Conservation (phyloP, 495 filamentous ascomycete genomes). For the Tuber umbilicatum region DNA sequence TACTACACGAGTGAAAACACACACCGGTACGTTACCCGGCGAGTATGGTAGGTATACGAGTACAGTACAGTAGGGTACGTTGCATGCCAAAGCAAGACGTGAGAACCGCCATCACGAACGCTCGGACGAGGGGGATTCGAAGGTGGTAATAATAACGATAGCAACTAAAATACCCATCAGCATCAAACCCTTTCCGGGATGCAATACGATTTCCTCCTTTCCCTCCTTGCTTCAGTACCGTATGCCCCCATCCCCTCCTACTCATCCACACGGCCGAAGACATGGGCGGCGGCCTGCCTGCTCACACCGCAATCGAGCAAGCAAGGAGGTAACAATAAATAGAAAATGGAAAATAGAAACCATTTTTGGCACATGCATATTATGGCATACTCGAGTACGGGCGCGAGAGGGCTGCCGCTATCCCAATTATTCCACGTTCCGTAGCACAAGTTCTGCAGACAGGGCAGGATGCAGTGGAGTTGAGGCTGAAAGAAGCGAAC, state of each 20-base stretch:
- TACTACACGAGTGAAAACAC: neutral
- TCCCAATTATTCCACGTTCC: constrained; percentile 1
- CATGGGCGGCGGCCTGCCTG: neutral
- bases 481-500: constrained; percentile 2
- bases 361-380: neutral
- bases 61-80: no score
- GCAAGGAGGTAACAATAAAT: neutral
- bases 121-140: neutral
- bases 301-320: neutral
- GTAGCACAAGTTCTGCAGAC: constrained; percentile 2
- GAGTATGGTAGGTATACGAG: neutral
- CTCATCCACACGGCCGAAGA: neutral
- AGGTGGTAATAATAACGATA: neutral
- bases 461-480: neutral
- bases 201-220: neutral
- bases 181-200: neutral
- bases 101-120: neutral
- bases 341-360: neutral
- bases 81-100: neutral
- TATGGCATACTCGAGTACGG: neutral
- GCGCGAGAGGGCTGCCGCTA: neutral
- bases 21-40: neutral
- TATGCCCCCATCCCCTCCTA: neutral
- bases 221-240: neutral
- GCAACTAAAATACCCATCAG: neutral